These are phyloP conservation scores for Ophiostoma sp. DNA, from an alignment of 2,329 filamentous ascomycete genomes.

Conservation along the genomic window DNA sequence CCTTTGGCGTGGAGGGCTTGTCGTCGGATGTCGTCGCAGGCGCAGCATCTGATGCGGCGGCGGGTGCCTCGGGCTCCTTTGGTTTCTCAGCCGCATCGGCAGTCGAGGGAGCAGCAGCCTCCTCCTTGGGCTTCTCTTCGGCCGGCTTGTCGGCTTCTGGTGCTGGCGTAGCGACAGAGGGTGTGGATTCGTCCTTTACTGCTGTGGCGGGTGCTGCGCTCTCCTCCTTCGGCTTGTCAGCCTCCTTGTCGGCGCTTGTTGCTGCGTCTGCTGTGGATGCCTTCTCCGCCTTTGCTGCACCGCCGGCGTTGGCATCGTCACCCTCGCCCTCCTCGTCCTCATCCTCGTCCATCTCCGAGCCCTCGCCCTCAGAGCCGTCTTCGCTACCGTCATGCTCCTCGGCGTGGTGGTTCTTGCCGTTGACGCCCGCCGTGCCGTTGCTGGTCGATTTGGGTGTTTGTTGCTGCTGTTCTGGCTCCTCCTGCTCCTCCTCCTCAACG, in stretches of 20 bases:
- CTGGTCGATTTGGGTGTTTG: conserved; percentile 26
- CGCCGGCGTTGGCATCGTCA: conserved; percentile 14
- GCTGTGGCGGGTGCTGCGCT: conserved; percentile 17
- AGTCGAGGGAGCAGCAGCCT: neutral
- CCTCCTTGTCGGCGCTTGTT: neutral
- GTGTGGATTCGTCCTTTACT: conserved; percentile 8
- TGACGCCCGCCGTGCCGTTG: conserved; percentile 20
- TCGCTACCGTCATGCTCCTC: conserved; percentile 27
- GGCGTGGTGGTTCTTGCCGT: conserved; percentile 22
- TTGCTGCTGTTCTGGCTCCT: conserved; percentile 46
- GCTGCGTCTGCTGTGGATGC: neutral
- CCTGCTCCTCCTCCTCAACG: conserved; percentile 57
- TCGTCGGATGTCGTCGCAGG: conserved; percentile 8
- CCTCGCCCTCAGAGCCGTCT: conserved; percentile 27
- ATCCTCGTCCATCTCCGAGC: conserved; percentile 29
- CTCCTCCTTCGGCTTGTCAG: conserved; percentile 17
- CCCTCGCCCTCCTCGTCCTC: conserved; percentile 28
- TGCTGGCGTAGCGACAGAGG: neutral
- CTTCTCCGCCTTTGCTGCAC: conserved; percentile 19
- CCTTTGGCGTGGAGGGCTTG: neutral
- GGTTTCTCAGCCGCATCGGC: conserved; percentile 9
- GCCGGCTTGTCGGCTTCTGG: conserved; percentile 16
- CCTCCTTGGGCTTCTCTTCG: conserved; percentile 5
- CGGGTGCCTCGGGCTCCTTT: conserved; percentile 13
- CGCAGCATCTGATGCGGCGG: neutral